Evolutionary conservation across 2,329 filamentous ascomycete species (phyloP), one percentile per base, ranked within the genome.

Genomic region (Sporothrix inflata): DNA sequence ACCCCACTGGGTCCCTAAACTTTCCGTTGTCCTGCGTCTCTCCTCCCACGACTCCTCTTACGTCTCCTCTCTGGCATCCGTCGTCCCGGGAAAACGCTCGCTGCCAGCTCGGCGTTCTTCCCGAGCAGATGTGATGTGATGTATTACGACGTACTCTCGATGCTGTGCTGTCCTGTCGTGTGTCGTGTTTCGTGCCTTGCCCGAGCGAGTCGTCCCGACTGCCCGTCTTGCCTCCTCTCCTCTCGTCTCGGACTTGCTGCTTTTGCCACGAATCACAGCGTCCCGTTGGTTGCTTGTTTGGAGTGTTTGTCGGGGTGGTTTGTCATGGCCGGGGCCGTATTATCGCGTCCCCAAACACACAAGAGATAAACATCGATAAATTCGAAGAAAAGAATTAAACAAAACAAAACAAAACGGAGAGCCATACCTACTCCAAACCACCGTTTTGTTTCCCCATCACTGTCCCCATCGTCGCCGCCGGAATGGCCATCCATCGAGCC

Each of bases 221-320:
- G n/a, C 30, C 34, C 27, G 55, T 30, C 14, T 60, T 30, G 12
- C 27, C 7, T 47, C 14, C 5, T 24, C 19, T 49, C 8, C n/a
- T 27, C 40, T 47, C 16, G 61, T 21, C 21, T 19, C 9, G 4
- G 24, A 11, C 27, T 34, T 57, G 24, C 8, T 21, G 34, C 53
- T 61, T 68, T 53, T 68, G 27, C 65, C 27, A 40, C 66, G 34
- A 53, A 53, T 38, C 47, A 69, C 45, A 68, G 45, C 24, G 19
- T 30, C 16, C 21, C 14, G 24, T 69, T 53, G 47, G 47, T 14
- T 27, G 24, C 42, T 57, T 60, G n/a, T n/a, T n/a, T n/a, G n/a
- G n/a, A n/a, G n/a, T 49, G 49, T 27, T 57, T 69, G 66, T 69
- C 34, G 47, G 9, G 2, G 3, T 45, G 49, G 47, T 57, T 69